A percentile compares a stretch with the other conserved stretches of the same genome.
These are phyloP conservation scores for Kazachstania africana DNA, from an alignment of 805 yeast species.

Conservation along the genomic window DNA sequence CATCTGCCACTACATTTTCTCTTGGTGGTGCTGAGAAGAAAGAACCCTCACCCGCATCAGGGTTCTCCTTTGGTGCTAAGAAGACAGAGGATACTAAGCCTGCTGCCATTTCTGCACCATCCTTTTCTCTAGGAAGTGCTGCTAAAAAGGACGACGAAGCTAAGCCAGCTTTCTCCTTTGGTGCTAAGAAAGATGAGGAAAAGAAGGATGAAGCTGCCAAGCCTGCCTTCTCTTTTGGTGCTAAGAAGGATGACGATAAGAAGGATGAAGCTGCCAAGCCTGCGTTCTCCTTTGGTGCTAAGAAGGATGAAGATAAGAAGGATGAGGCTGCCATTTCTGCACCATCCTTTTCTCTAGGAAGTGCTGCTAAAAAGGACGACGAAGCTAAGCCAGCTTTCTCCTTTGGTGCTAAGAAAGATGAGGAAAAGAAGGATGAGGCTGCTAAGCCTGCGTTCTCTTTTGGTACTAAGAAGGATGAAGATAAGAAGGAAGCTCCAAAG, in stretches of 20 bases:
- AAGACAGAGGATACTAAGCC: slow-evolving; percentile 4
- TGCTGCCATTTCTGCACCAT: slow-evolving; percentile 2
- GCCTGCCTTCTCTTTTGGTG: slow-evolving; percentile 8
- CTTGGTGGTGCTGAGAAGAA: slow-evolving; percentile 5
- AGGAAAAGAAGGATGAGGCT: slow-evolving; percentile 5
- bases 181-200: slow-evolving; percentile 2
- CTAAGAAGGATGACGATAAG: slow-evolving; percentile 1
- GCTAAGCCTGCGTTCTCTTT: slow-evolving; percentile 11
- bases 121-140: slow-evolving; percentile 6
- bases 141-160: slow-evolving; percentile 1
- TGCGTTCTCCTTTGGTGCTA: slow-evolving; percentile 11
- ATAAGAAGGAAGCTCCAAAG: background rate
- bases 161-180: slow-evolving; percentile 18
- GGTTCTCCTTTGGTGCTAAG: no score
- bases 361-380: slow-evolving; percentile 1
- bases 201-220: slow-evolving; percentile 1
- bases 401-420: slow-evolving; percentile 3
- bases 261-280: slow-evolving; percentile 3
- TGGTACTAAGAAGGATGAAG: slow-evolving; percentile 5
- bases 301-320: slow-evolving; percentile 4
- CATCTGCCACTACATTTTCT: slow-evolving; percentile 6
- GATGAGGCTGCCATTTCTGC: slow-evolving; percentile 1
- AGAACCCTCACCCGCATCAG: no score
- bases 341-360: slow-evolving; percentile 16
- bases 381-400: slow-evolving; percentile 7